Conservation (phyloP, 176 grass and related monocot species). For the Panicum miliaceum region DNA sequence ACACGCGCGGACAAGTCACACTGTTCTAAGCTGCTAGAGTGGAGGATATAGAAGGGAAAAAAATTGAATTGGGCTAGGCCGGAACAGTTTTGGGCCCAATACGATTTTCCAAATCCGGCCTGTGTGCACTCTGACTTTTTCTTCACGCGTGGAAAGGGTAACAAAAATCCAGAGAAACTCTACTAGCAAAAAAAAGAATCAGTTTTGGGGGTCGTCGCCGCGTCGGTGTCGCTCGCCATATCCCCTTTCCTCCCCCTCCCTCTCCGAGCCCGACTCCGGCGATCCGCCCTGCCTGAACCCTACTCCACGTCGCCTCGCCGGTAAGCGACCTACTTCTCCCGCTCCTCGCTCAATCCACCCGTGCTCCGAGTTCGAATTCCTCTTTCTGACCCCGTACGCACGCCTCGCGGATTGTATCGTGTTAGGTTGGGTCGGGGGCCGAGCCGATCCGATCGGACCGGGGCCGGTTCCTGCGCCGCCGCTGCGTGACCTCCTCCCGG, state of each 20-base stretch:
- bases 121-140: not conserved
- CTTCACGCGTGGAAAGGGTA: not conserved
- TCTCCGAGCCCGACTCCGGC: not conserved
- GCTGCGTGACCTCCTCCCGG: not conserved
- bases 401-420: slow-evolving; percentile 40
- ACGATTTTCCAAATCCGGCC: not conserved
- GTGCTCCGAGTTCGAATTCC: not conserved
- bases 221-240: slow-evolving; percentile 32
- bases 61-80: too few species aligned
- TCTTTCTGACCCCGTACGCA: not conserved
- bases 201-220: slow-evolving; percentile 30
- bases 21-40: too few species aligned
- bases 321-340: not conserved
- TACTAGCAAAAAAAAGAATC: not conserved
- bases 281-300: slow-evolving; percentile 19
- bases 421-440: slow-evolving; percentile 14
- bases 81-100: not conserved
- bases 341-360: not conserved
- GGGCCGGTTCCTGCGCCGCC: not conserved
- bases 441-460: slow-evolving; percentile 44
- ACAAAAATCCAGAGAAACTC: not conserved
- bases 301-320: not conserved
- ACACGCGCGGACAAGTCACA: too few species aligned
- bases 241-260: not conserved
- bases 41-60: too few species aligned